Conservation (phyloP, 106 monocot genomes). For the Dendrobium huoshanense region DNA sequence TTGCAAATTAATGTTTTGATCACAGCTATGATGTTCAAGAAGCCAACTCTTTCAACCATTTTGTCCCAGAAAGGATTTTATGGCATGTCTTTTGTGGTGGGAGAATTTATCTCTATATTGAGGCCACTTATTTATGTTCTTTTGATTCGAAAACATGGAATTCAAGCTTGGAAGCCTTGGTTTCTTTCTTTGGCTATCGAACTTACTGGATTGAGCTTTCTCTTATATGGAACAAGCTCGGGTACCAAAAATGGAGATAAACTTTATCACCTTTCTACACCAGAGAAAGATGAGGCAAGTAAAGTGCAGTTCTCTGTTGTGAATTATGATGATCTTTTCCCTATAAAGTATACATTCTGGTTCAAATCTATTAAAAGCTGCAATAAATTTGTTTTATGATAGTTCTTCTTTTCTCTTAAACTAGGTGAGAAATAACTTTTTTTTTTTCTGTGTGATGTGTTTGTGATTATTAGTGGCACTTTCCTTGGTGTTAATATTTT, state of each 20-base stretch:
- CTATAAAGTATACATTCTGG: not conserved
- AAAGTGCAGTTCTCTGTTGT: constrained; percentile 1
- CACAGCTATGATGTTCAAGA: constrained; percentile 31
- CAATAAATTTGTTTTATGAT: not conserved
- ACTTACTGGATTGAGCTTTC: constrained; percentile 58
- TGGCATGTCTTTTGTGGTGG: constrained; percentile 54
- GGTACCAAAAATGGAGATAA: constrained; percentile 16
- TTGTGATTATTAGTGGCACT: not conserved
- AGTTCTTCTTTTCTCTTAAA: not conserved
- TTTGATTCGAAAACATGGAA: constrained; percentile 71
- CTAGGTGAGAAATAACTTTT: not conserved
- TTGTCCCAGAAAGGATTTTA: constrained; percentile 61
- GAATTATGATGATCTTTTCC: not conserved
- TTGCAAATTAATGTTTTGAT: constrained; percentile 8
- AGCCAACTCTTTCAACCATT: constrained; percentile 42
- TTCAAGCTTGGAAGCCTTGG: constrained; percentile 85
- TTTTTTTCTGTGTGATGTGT: not conserved
- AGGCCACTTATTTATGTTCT: constrained; percentile 87
- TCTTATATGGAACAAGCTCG: constrained; percentile 41
- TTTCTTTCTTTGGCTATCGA: constrained; percentile 68
- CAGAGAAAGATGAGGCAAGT: constrained; percentile 79
- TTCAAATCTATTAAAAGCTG: not conserved
- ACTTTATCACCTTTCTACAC: constrained; percentile 32
- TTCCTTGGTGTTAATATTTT: constrained; percentile 8
- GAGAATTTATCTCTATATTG: constrained; percentile 63